Conservation (phyloP, 106 monocot species). For the Phalaenopsis equestris region DNA sequence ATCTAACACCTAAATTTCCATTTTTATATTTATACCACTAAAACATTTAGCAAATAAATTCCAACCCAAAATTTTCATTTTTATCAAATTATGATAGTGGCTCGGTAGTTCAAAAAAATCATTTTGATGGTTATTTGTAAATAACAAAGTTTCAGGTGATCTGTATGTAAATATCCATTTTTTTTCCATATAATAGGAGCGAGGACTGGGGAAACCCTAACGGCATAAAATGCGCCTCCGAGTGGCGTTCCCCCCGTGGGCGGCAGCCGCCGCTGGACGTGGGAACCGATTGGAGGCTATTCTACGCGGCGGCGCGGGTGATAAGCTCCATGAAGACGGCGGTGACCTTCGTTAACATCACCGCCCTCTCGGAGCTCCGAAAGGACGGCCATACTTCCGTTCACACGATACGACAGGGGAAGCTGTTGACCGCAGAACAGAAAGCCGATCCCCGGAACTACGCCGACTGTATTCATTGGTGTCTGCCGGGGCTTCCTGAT, state of each 20-base stretch:
- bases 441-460: conserved; percentile 40
- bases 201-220: conserved; percentile 65
- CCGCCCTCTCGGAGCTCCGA: conserved; percentile 48
- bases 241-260: conserved; percentile 49
- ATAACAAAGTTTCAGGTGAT: too few species aligned
- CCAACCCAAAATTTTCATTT: too few species aligned
- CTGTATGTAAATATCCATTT: neutral
- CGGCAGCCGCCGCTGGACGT: conserved; percentile 36
- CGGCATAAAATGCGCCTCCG: conserved; percentile 74
- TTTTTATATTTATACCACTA: too few species aligned
- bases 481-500: conserved; percentile 69
- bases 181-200: conserved; percentile 25
- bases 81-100: too few species aligned
- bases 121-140: too few species aligned
- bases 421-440: conserved; percentile 48
- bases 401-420: conserved; percentile 61
- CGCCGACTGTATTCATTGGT: conserved; percentile 79
- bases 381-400: conserved; percentile 73
- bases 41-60: too few species aligned
- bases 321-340: conserved; percentile 23
- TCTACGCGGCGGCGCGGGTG: conserved; percentile 30
- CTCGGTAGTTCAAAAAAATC: too few species aligned
- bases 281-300: conserved; percentile 75
- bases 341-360: conserved; percentile 40
- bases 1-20: too few species aligned